These are phyloP conservation scores for Periconia digitata DNA, from an alignment of 2,329 filamentous ascomycete genomes.

Conservation along the genomic window DNA sequence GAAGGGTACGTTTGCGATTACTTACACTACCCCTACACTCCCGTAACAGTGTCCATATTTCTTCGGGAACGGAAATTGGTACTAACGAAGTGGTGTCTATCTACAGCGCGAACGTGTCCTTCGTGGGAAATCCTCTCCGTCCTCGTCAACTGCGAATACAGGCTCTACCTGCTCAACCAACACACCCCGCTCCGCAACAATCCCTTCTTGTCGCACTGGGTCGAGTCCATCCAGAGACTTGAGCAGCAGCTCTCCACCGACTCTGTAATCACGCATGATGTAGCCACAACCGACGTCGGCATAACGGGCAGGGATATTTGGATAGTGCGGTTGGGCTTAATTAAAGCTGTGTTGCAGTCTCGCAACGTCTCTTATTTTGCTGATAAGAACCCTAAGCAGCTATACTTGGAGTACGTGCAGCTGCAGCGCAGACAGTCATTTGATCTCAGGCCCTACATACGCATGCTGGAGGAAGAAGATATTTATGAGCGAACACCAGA, in stretches of 20 bases:
- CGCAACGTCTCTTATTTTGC: slow-evolving; percentile 11
- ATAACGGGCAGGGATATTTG: slow-evolving; percentile 20
- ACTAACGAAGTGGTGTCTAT: slow-evolving; percentile 4
- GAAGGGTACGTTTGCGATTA: no score
- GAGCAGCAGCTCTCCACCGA: slow-evolving; percentile 1
- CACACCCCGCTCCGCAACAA: slow-evolving; percentile 34
- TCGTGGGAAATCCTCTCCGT: slow-evolving; percentile 25
- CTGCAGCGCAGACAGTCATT: slow-evolving; percentile 17
- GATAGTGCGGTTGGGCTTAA: slow-evolving; percentile 23
- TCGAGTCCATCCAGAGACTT: slow-evolving; percentile 35
- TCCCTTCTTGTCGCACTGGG: slow-evolving; percentile 45
- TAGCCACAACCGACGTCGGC: background rate
- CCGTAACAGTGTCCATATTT: background rate
- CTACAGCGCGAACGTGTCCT: slow-evolving; percentile 17
- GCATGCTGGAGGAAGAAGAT: slow-evolving; percentile 40
- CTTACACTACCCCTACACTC: no score
- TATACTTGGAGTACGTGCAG: slow-evolving; percentile 18
- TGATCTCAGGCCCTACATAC: slow-evolving; percentile 30
- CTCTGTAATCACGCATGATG: background rate
- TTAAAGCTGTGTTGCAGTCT: slow-evolving; percentile 28
- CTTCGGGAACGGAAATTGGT: background rate
- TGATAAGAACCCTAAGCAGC: slow-evolving; percentile 14
- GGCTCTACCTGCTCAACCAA: slow-evolving; percentile 35
- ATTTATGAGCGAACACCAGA: slow-evolving; percentile 34
- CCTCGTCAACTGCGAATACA: slow-evolving; percentile 40